phyloP scores from a whole-genome alignment of 306 rosid genomes.

The Cicer yamashitae region DNA sequence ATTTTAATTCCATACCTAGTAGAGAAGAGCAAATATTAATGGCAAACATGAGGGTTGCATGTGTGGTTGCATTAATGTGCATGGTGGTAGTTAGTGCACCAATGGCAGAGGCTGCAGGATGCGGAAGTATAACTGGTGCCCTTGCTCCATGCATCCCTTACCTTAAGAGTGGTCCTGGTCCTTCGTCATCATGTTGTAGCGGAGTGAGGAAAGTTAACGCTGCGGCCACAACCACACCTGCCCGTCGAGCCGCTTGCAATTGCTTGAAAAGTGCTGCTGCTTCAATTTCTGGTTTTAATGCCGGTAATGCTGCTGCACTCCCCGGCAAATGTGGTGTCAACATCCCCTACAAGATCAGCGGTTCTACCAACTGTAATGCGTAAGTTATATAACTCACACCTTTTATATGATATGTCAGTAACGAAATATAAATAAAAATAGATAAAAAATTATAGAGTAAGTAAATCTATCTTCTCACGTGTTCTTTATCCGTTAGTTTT shows the following conservation, averaged over 20 bases:
- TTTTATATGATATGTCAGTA: neutral
- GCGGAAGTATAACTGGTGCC: conserved; percentile 2
- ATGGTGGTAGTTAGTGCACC: conserved; percentile 44
- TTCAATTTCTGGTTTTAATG: neutral
- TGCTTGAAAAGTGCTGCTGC: conserved; percentile 54
- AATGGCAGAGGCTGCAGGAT: conserved; percentile 48
- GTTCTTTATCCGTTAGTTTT: too few relatives aligned
- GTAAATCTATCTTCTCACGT: too few relatives aligned
- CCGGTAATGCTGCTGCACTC: conserved; percentile 27
- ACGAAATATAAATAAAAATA: too few relatives aligned
- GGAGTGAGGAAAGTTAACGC: conserved; percentile 38
- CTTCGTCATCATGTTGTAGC: conserved; percentile 3
- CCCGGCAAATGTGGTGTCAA: conserved; percentile 50
- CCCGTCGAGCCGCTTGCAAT: conserved; percentile 44
- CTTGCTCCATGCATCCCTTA: conserved; percentile 31
- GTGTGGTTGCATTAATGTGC: conserved; percentile 6
- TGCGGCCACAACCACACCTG: conserved; percentile 33
- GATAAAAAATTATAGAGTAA: too few relatives aligned
- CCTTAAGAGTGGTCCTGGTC: neutral
- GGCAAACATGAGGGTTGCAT: neutral
- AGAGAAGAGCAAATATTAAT: neutral
- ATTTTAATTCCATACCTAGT: neutral
- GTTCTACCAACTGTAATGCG: conserved; percentile 52
- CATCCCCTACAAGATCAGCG: conserved; percentile 68
- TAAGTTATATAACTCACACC: neutral